phyloP scores from a whole-genome alignment of 1,139 yeast species.

The Hyphopichia burtonii region DNA sequence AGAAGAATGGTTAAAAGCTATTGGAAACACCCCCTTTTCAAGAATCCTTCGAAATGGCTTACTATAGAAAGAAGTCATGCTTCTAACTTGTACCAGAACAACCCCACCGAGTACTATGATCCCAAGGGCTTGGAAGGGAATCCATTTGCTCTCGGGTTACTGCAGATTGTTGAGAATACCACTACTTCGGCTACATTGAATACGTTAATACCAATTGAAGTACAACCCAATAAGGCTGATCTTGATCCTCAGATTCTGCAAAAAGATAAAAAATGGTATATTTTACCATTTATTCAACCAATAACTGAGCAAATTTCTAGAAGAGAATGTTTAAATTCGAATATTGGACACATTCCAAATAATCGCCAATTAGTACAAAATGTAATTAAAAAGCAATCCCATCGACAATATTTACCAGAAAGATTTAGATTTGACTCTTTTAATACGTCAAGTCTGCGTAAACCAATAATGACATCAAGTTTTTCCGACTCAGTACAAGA shows the following conservation, averaged over 20 bases:
- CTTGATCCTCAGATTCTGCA: too few relatives aligned
- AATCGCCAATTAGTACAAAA: background rate
- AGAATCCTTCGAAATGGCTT: conserved; percentile 25
- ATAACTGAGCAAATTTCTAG: background rate
- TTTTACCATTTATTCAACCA: background rate
- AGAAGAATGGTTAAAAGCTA: conserved; percentile 6
- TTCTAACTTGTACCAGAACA: conserved; percentile 10
- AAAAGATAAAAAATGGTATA: background rate
- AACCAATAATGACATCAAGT: background rate
- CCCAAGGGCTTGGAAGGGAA: conserved; percentile 13
- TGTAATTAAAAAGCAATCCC: background rate
- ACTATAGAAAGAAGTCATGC: conserved; percentile 17
- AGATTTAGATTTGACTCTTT: background rate
- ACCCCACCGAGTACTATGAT: conserved; percentile 11
- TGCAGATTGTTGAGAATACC: conserved; percentile 2
- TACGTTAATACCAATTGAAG: background rate
- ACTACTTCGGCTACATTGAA: background rate
- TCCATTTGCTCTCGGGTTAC: conserved; percentile 19
- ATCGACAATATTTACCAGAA: background rate
- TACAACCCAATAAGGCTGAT: background rate
- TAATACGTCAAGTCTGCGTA: background rate
- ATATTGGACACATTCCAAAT: background rate
- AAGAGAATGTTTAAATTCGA: background rate
- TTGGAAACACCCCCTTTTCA: conserved; percentile 22
- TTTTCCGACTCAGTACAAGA: background rate